Base-by-base conservation (phyloP, 768 basidiomycete genomes). In the Ramaria sp. region DNA sequence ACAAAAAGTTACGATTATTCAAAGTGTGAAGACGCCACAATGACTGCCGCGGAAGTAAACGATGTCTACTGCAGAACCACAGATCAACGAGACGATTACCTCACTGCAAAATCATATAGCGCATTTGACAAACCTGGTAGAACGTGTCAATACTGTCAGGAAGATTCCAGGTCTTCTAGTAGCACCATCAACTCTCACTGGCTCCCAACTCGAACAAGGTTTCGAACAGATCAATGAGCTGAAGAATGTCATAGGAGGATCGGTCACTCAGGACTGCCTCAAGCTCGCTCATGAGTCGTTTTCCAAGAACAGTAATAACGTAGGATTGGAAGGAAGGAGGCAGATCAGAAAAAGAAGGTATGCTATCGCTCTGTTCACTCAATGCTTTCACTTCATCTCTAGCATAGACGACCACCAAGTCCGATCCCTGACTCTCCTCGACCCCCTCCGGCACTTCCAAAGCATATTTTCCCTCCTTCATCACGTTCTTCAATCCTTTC, bases 401-500 rank as follows among this genome's bases (percentile, higher is more conserved):
- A 27, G 13, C 9, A 32, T 16, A 55, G 53, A 48, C 53, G 53
- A 45, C 53, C 53, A 5, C 53, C 53, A 45, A 45, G 43, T 37
- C 53, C 53, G 27, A 36, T 22, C 24, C 43, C 53, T 44, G 53
- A 48, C 20, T 55, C 53, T 55, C 53, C 53, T 30, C 53, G 53
- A 32, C 43, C 43, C n/a, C 20, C 44, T 15, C 22, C 43, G 15
- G 30, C 44, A 27, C 42, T 34, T 5, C 53, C 27, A 30, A 41
- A 55, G 18, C 43, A 36, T 18, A 55, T 55, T 47, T 55, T 55
- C 16, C 53, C 53, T 12, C 43, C 41, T 13, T 36, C 45, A 25
- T 55, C 53, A 37, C 28, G 32, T 16, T 20, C 28, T 15, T 59
- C 64, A 0, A 65, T 71, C 2, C 64, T 86, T 50, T 66, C 68